Conservation (phyloP, 1,284 basidiomycete genomes). For the Tremellales sp. region DNA sequence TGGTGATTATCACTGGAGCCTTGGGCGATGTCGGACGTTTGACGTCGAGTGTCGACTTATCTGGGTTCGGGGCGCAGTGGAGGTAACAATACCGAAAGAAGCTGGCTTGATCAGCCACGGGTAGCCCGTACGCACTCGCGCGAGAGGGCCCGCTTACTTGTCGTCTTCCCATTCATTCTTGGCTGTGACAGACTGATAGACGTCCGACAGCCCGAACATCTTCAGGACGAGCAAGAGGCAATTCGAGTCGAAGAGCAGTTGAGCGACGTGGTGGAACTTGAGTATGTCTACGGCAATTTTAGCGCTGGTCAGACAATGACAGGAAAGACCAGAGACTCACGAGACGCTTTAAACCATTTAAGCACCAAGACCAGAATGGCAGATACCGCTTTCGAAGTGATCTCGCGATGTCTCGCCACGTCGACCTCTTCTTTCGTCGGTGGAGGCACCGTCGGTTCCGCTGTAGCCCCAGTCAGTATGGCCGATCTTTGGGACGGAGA, state of each 20-base stretch:
- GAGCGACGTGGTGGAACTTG: constrained; percentile 97
- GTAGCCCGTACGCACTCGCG: neutral
- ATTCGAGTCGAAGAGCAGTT: constrained; percentile 91
- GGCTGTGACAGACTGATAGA: constrained; percentile 72
- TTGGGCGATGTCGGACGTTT: neutral
- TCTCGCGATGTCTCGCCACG: constrained; percentile 91
- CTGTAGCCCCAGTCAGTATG: constrained; percentile 2
- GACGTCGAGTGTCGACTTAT: constrained; percentile 1
- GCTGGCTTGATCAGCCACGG: constrained; percentile 50
- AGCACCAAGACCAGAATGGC: constrained; percentile 84
- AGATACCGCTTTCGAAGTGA: constrained; percentile 94
- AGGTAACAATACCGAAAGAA: constrained; percentile 86
- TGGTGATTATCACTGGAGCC: constrained; percentile 18
- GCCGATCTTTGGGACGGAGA: neutral
- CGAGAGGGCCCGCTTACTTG: constrained; percentile 57
- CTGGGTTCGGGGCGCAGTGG: constrained; percentile 53
- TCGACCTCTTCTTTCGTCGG: constrained; percentile 92
- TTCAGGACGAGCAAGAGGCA: constrained; percentile 91
- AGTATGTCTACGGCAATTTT: constrained; percentile 66
- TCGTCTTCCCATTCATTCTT: constrained; percentile 84
- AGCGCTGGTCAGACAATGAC: neutral
- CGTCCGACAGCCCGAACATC: constrained; percentile 96
- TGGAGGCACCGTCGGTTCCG: constrained; percentile 56
- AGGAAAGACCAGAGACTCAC: constrained; percentile 59
- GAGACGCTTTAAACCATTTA: constrained; percentile 99